These are phyloP conservation scores for Kodamaea fungicola DNA, from an alignment of 1,139 yeast genomes.

Conservation along the genomic window DNA sequence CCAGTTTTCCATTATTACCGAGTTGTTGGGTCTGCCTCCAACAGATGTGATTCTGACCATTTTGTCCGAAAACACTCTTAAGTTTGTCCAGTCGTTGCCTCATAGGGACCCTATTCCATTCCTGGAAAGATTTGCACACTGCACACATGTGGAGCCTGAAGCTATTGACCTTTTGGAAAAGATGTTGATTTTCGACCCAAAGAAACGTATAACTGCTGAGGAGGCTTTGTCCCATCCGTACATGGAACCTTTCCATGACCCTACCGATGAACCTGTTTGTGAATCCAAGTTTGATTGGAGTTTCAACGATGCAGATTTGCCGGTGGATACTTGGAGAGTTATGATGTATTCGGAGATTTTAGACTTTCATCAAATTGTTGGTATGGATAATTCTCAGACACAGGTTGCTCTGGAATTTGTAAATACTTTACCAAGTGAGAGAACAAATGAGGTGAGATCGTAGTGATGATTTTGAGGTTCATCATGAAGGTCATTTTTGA, in stretches of 20 bases:
- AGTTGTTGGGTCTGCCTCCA: constrained; percentile 94
- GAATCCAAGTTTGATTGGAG: constrained; percentile 96
- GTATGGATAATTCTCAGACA: constrained; percentile 14
- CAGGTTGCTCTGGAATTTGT: not conserved
- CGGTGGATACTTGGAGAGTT: constrained; percentile 97
- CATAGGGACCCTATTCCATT: constrained; percentile 90
- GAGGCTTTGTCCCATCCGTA: constrained; percentile 89
- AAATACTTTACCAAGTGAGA: not conserved
- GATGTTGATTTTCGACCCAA: constrained; percentile 93
- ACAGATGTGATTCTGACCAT: constrained; percentile 93
- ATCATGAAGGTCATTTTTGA: too few relatives aligned
- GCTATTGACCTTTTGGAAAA: constrained; percentile 85
- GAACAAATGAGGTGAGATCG: too few relatives aligned
- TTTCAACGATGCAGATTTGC: constrained; percentile 95
- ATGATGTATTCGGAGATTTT: constrained; percentile 98
- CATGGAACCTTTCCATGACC: constrained; percentile 96
- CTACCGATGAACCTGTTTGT: constrained; percentile 95
- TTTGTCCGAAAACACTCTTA: constrained; percentile 89
- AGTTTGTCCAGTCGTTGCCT: constrained; percentile 92
- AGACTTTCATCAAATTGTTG: constrained; percentile 84
- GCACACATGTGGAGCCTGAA: constrained; percentile 79
- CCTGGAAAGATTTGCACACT: constrained; percentile 64
- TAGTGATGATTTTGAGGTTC: not conserved
- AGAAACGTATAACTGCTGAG: constrained; percentile 88
- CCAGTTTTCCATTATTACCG: constrained; percentile 95